A percentile compares a stretch with the other conserved stretches of the same genome.
Conservation (phyloP, 495 filamentous ascomycete genomes). For the Penicillium bialowiezense region DNA sequence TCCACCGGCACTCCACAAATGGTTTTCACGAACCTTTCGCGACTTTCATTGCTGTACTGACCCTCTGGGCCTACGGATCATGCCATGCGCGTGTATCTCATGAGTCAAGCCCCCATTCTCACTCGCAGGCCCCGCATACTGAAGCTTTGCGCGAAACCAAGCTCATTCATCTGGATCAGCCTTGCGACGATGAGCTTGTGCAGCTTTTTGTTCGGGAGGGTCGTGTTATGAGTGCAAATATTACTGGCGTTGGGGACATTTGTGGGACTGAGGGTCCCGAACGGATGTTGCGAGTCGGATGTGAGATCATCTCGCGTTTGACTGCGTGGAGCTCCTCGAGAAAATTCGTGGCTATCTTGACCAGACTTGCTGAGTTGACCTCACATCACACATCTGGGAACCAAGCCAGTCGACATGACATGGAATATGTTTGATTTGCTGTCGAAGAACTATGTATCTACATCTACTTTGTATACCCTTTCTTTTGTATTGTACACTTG, state of each 20-base stretch:
- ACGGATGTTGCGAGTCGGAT: conserved; percentile 39
- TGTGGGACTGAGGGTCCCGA: conserved; percentile 42
- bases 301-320: conserved; percentile 36
- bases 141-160: conserved; percentile 21
- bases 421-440: neutral
- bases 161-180: conserved; percentile 50
- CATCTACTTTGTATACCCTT: too few species aligned
- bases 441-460: neutral
- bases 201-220: conserved; percentile 51
- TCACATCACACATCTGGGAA: neutral
- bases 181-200: conserved; percentile 53
- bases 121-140: neutral
- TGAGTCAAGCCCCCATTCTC: conserved; percentile 7
- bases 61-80: conserved; percentile 52
- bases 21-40: conserved; percentile 51
- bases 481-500: neutral
- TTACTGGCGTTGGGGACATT: conserved; percentile 51
- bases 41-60: conserved; percentile 45
- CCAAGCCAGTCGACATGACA: neutral
- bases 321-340: conserved; percentile 40
- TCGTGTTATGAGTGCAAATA: conserved; percentile 42
- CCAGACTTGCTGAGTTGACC: conserved; percentile 8
- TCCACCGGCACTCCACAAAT: conserved; percentile 45
- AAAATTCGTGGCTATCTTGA: conserved; percentile 29
- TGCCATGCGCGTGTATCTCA: conserved; percentile 21